phyloP scores from a whole-genome alignment of 2,329 filamentous ascomycete genomes.

The Colletotrichum sidae region DNA sequence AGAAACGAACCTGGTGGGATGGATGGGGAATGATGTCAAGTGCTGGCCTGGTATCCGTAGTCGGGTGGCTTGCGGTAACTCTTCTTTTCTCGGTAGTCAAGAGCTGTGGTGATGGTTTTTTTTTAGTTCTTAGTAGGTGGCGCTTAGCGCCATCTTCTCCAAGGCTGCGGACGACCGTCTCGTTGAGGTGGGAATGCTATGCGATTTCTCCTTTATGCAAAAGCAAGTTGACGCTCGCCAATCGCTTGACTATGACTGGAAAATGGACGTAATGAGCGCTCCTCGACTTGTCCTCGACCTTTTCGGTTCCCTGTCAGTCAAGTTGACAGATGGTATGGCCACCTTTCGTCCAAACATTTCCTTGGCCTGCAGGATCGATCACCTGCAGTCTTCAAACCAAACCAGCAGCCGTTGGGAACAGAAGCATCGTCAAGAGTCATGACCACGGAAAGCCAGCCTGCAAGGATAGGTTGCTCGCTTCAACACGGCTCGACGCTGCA shows the following conservation, averaged over 20 bases:
- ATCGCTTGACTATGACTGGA: background rate
- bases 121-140: background rate
- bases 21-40: constrained; percentile 23
- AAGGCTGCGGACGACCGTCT: background rate
- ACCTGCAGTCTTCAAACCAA: background rate
- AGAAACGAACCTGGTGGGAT: background rate
- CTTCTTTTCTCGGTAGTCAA: no score
- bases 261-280: background rate
- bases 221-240: background rate
- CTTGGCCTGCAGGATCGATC: constrained; percentile 22
- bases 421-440: constrained; percentile 5
- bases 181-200: constrained; percentile 6
- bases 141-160: constrained; percentile 1
- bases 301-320: constrained; percentile 6
- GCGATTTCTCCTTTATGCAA: constrained; percentile 24
- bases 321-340: constrained; percentile 19
- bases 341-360: constrained; percentile 23
- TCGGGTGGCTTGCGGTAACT: background rate
- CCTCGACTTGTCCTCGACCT: background rate
- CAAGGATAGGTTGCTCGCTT: background rate
- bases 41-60: constrained; percentile 16
- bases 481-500: constrained; percentile 5
- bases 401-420: constrained; percentile 4
- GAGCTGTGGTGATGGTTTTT: constrained; percentile 2
- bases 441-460: background rate